Conservation (phyloP, 192 early-diverging fungal genomes). For the Umbelopsis ramanniana region DNA sequence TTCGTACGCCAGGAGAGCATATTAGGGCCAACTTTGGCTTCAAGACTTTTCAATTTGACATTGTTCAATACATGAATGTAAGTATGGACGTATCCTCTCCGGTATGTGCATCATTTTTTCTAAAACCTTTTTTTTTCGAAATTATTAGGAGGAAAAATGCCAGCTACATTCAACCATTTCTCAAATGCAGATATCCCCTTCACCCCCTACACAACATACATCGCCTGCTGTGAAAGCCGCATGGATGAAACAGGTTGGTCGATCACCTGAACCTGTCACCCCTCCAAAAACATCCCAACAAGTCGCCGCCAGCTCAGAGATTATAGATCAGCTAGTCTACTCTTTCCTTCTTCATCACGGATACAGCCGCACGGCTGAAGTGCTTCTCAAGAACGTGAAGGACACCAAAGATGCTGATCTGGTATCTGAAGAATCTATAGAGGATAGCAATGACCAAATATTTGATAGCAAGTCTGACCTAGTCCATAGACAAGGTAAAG, state of each 20-base stretch:
- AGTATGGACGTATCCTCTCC: not conserved
- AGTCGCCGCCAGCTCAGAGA: constrained; percentile 14
- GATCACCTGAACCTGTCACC: not conserved
- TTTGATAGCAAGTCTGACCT: not conserved
- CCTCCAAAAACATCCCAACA: constrained; percentile 4
- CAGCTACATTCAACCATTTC: not conserved
- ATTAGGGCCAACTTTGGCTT: constrained; percentile 83
- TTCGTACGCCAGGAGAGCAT: constrained; percentile 74
- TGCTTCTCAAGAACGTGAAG: constrained; percentile 44
- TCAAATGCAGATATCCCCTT: not conserved
- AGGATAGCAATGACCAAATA: constrained; percentile 16
- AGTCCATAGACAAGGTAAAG: constrained; percentile 17
- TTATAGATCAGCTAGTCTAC: constrained; percentile 70
- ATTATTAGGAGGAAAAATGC: not conserved
- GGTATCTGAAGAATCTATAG: not conserved
- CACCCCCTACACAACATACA: not conserved
- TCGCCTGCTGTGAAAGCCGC: constrained; percentile 2
- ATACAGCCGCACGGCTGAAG: constrained; percentile 75
- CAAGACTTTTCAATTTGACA: constrained; percentile 71
- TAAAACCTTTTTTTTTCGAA: not conserved
- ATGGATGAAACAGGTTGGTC: constrained; percentile 19
- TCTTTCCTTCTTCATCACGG: constrained; percentile 87
- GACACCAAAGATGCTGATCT: not conserved
- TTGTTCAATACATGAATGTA: constrained; percentile 67
- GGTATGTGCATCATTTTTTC: not conserved